Evolutionary conservation across 2,329 filamentous ascomycete species (phyloP), one percentile per base, ranked within the genome.

Genomic region (Aspergillus udagawae): DNA sequence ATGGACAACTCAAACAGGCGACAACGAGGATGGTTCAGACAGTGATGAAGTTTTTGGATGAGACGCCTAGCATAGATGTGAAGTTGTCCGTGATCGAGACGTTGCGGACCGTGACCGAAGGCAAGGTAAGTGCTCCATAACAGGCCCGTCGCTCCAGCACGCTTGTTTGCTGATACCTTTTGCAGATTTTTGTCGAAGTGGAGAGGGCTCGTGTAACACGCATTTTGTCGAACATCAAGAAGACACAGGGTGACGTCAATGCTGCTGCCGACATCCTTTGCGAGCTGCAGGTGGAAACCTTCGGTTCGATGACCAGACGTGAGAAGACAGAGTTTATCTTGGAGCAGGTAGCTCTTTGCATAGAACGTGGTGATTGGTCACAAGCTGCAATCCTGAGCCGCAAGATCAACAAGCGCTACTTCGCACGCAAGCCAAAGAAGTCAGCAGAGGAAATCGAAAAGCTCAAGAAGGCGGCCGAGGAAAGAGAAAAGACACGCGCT

Each of bases 271-370:
- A 97, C 67, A 94, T 94, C 61, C 84, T 99, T 41, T 99, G 94
- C 77, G 94, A 99, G 79, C 83, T 99, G 59, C 94, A 99, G 75
- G 94, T 99, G 51, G 94, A 99, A 82, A 99, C 94, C 0, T 99
- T 99, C 74, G 94, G 94, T 8, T 97, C 93, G 23, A 99, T 99
- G 94, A 89, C 91, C 62, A 85, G 94, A 67, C 86, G 94, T 67
- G 94, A 99, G 76, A 99, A 99, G 87, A 97, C 92, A 4, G 94
- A 97, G 71, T 99, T 99, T 74, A 99, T 99, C 70, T 82, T 99
- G 53, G 90, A 95, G 61, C 94, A 99, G 77, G 93, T 97, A 44
- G 84, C 87, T 35, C 84, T 99, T 53, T 99, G 94, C 79, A 97
- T 99, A 74, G 89, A 97, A 77, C 93, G 87, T 69, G 90, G 87